Evolutionary conservation across 1,139 yeast genomes (phyloP), one percentile per base, ranked within the genome.

Genomic region (Geotrichum aggregatum): DNA sequence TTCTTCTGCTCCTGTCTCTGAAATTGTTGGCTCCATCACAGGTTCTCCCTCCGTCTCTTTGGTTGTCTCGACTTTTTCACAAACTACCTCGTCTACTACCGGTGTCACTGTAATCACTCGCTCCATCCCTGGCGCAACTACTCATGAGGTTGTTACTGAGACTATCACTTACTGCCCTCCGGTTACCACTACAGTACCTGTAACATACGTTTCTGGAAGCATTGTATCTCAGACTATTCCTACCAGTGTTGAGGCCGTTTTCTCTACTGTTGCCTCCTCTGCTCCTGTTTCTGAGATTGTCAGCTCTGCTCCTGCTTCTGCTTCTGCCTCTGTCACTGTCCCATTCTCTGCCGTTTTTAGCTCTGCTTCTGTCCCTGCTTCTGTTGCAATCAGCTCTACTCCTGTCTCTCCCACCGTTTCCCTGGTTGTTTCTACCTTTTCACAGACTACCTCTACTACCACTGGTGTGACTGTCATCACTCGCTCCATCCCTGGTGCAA

Each of bases 111-210:
- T 45, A 3, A 13, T 45, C 11, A 45, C 49, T 28, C 18, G 40
- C 24, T 19, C 36, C 19, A 11, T 28, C 36, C 49, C 49, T 26
- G 49, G 49, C n/a, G 21, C 28, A 3, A 45, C 49, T 2, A 45
- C 49, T 14, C 43, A 36, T 26, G 49, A 45, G 10, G 49, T 38
- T 18, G 19, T 45, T 4, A 45, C 49, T 7, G 11, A 24, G 18
- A 45, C 49, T n/a, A 21, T 45, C 11, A 45, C 49, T 3, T 45
- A 28, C 36, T 45, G 49, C 38, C 49, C 49, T 45, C 49, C 49
- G 2, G 36, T 24, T 3, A 36, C 49, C 21, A 19, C 47, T 8
- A 16, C 22, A 5, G 40, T 44, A 14, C 41, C 40, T n/a, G 47
- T 34, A 3, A 22, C 2, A n/a, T n/a, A n/a, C n/a, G n/a, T n/a